Base-by-base conservation (phyloP, 805 yeast species). In the Pichia manshurica region DNA sequence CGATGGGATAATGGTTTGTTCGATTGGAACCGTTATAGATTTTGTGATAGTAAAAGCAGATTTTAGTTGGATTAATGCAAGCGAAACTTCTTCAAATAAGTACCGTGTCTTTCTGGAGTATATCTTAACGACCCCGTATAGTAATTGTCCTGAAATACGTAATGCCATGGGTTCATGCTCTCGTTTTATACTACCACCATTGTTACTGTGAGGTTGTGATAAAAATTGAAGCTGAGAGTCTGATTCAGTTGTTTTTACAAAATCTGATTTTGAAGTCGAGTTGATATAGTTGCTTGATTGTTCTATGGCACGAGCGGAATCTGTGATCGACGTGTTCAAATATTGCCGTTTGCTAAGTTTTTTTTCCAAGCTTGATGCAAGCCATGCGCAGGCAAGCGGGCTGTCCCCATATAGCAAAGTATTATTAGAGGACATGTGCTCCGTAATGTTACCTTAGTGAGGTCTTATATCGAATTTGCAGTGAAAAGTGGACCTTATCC, bases 321-420 rank as follows among this genome's bases (percentile, higher is more conserved):
- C 75, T 13, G 76, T 61, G 49, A 90, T 81, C 56, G 85, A 78
- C 13, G 96, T 83, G 56, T 77, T 81, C 42, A 87, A 69, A 39
- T 83, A 71, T 60, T 86, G 91, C 45, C 78, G 79, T 56, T 84
- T 83, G 38, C 89, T 75, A 31, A 87, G 74, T 55, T 82, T 83
- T 57, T 80, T 79, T 56, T 89, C 95, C 66, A 89, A 75, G 61
- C 87, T 89, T 19, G 96, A 91, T 9, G 96, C 96, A 41, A 89
- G 72, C 96, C 96, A 89, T 8, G 88, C 89, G 54, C 83, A 86
- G 2, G 95, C 95, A 51, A 89, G 70, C 1, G 96, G 96, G 2
- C 33, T 41, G 17, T 45, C 44, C 3, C 48, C 48, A 20, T 45
- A 45, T n/a, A 45, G 37, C 48, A 45, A 45, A 22, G 39, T 34